Percentiles rank a stretch among this genome's conserved stretches.
Evolutionary conservation across 179 eudicot genomes (phyloP).

Genomic region (Amaranthus tricolor): DNA sequence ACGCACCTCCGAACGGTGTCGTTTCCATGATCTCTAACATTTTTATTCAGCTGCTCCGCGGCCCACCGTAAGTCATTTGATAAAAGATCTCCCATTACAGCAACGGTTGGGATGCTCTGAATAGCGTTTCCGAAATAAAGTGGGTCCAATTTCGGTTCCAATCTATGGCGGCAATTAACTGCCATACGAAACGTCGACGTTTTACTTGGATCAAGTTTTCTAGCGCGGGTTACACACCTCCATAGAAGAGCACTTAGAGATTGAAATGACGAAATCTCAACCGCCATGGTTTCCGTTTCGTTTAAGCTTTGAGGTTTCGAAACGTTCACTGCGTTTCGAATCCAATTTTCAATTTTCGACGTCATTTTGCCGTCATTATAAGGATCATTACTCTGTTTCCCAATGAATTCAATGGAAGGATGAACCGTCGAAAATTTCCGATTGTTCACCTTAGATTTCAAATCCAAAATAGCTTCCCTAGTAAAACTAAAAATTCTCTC

Average conservation of each 20-base stretch:
- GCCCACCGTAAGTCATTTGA: constrained; percentile 62
- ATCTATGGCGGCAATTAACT: constrained; percentile 82
- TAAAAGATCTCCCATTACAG: constrained; percentile 54
- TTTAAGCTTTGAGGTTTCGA: constrained; percentile 21
- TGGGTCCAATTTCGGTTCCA: constrained; percentile 65
- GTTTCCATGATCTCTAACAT: constrained; percentile 66
- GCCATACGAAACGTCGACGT: constrained; percentile 93
- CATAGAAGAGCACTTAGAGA: constrained; percentile 73
- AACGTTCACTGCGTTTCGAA: constrained; percentile 32
- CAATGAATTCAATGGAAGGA: constrained; percentile 48
- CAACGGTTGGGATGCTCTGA: constrained; percentile 77
- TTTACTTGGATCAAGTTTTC: constrained; percentile 39
- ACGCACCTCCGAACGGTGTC: constrained; percentile 58
- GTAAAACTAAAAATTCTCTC: constrained; percentile 79
- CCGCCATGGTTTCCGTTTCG: constrained; percentile 30
- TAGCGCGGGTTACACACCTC: constrained; percentile 84
- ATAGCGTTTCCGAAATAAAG: constrained; percentile 90
- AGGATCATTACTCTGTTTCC: constrained; percentile 64
- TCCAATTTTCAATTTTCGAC: constrained; percentile 37
- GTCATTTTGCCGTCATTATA: constrained; percentile 29
- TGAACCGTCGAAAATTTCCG: constrained; percentile 21
- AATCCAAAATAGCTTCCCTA: constrained; percentile 51
- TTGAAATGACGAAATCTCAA: constrained; percentile 78
- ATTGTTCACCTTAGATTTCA: constrained; percentile 55
- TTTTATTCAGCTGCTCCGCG: constrained; percentile 67